Conservation (phyloP, 2,329 filamentous ascomycete species). For the Hymenoscyphus occultus region DNA sequence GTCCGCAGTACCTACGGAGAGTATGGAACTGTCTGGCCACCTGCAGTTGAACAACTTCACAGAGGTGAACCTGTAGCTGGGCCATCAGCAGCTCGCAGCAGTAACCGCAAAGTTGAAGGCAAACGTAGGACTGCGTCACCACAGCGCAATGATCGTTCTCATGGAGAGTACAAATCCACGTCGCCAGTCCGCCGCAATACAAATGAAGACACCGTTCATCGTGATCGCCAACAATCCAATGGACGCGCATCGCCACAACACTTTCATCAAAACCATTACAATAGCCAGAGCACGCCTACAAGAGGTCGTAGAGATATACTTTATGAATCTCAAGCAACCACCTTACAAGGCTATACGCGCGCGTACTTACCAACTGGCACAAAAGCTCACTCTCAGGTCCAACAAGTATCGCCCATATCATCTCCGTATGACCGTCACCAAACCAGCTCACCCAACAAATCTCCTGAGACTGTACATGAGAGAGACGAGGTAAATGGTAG, state of each 20-base stretch:
- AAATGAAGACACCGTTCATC: background rate
- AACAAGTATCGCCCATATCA: background rate
- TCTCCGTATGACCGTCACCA: slow-evolving; percentile 12
- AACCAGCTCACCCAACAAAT: slow-evolving; percentile 23
- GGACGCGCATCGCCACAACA: background rate
- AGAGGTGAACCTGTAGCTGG: background rate
- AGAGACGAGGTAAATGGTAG: slow-evolving; percentile 19
- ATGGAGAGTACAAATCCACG: slow-evolving; percentile 5
- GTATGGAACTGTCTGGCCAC: background rate
- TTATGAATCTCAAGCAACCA: background rate
- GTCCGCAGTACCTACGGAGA: background rate
- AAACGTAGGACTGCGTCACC: background rate
- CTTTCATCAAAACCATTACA: background rate
- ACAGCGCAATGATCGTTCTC: background rate
- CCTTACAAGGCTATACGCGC: background rate
- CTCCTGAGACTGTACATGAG: slow-evolving; percentile 23
- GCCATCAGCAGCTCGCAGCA: background rate
- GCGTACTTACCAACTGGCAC: slow-evolving; percentile 7
- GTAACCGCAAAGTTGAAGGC: background rate
- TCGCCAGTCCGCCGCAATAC: background rate
- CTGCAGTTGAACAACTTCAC: background rate
- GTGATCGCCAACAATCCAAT: background rate
- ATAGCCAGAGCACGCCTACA: background rate
- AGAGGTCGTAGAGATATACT: background rate
- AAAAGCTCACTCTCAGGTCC: background rate